Base-by-base conservation (phyloP, 176 grass and related monocot genomes). In the Zizania latifolia region DNA sequence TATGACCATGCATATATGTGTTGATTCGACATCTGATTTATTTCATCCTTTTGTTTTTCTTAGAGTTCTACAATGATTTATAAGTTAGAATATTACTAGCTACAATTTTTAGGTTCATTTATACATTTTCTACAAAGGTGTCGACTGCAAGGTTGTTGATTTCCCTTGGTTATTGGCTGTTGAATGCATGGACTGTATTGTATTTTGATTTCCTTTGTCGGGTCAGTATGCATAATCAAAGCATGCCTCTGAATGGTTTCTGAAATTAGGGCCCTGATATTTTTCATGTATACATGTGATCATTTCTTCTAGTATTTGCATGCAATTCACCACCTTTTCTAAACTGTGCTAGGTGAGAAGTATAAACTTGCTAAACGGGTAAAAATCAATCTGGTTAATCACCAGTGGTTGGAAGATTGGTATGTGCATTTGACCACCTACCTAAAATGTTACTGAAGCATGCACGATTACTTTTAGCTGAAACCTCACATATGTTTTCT, bases 351-450 rank as follows among this genome's bases (percentile, higher is more conserved):
- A 94, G 92, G 92, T 43, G 82, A 83, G 19, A 94, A 94, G 56
- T 94, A 90, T 9, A 73, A 90, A 45, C 45, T 78, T 76, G 92
- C 92, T 34, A 94, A 88, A 73, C 68, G 57, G 36, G 85, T 88
- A 58, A 90, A 94, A 24, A 88, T 90, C 59, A 86, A 78, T 54
- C 43, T 83, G 61, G 79, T 94, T 48, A 94, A 94, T 86, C 85
- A 94, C 66, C 34, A 54, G 46, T 94, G 92, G 92, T 63, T 90
- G 62, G 92, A 90, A 75, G 88, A 83, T 13, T 94, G 92, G 92
- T 94, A 87, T 39, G 30, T 71, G 14, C 63, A 62, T 62, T 64
- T 51, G 31, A 39, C 44, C 15, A 54, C 23, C 23, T 51, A 62
- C 22, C 40, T 26, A 1, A 38, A 55, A 54, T 62, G 23, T 19